phyloP scores from a whole-genome alignment of 208 protist species.

The Trypanosoma lewisi region DNA sequence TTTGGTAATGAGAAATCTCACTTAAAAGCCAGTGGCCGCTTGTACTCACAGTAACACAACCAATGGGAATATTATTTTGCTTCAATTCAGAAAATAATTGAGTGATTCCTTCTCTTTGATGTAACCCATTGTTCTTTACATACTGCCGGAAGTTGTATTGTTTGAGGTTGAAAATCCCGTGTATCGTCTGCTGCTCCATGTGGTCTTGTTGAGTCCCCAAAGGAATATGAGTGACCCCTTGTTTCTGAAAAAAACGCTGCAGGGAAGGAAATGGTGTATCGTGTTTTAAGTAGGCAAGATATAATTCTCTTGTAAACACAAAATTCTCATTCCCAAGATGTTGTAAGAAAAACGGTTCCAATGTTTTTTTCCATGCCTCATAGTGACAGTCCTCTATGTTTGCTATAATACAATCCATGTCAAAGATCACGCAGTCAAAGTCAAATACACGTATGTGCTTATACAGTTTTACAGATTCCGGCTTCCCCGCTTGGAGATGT shows the following conservation, averaged over 20 bases:
- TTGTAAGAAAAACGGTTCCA: slow-evolving; percentile 68
- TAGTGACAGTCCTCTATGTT: slow-evolving; percentile 84
- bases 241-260: slow-evolving; percentile 64
- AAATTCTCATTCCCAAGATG: slow-evolving; percentile 37
- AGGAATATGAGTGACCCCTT: slow-evolving; percentile 38
- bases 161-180: slow-evolving; percentile 70
- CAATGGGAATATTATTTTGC: slow-evolving; percentile 73
- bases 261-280: slow-evolving; percentile 59
- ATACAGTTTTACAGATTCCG: slow-evolving; percentile 70
- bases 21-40: slow-evolving; percentile 76
- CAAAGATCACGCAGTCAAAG: slow-evolving; percentile 90
- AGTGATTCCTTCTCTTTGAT: slow-evolving; percentile 50
- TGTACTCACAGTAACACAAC: slow-evolving; percentile 82
- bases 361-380: slow-evolving; percentile 79
- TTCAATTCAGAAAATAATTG: slow-evolving; percentile 69
- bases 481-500: slow-evolving; percentile 41
- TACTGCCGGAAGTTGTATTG: slow-evolving; percentile 57
- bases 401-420: slow-evolving; percentile 81
- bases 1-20: slow-evolving; percentile 51
- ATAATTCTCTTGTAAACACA: slow-evolving; percentile 68
- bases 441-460: slow-evolving; percentile 74
- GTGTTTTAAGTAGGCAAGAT: slow-evolving; percentile 83
- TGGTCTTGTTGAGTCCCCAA: slow-evolving; percentile 46
- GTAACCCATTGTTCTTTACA: slow-evolving; percentile 48
- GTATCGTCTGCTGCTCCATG: slow-evolving; percentile 46